phyloP scores from a whole-genome alignment of 257 asterid species.

The Cinchona pubescens region DNA sequence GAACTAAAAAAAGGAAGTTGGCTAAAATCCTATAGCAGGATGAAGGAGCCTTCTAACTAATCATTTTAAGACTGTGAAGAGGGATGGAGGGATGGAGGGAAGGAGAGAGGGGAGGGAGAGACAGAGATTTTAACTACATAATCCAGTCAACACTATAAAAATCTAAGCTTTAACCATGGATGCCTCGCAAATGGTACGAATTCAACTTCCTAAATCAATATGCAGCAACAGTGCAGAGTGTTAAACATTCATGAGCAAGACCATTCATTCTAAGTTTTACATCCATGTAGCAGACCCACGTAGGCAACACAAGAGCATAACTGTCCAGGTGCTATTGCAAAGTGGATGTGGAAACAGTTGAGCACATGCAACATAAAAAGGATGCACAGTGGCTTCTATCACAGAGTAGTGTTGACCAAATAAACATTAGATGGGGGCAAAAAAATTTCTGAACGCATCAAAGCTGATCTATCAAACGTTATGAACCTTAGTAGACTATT shows the following conservation, averaged over 20 bases:
- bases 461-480: not conserved
- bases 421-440: not conserved
- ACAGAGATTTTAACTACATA: not conserved
- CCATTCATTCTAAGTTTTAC: not conserved
- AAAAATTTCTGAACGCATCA: not conserved
- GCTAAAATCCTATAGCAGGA: not conserved
- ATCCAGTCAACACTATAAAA: not conserved
- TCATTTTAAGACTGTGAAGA: too few relatives aligned
- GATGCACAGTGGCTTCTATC: not conserved
- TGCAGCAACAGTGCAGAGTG: not conserved
- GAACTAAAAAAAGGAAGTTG: not conserved
- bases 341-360: not conserved
- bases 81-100: too few relatives aligned
- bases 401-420: not conserved
- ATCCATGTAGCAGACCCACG: not conserved
- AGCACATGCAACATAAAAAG: not conserved
- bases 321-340: not conserved
- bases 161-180: not conserved
- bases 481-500: not conserved
- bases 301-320: not conserved
- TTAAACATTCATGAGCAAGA: not conserved
- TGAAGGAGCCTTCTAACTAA: not conserved
- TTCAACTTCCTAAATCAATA: not conserved
- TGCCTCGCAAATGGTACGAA: not conserved
- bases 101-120: not conserved